Percentiles rank a stretch among this genome's conserved stretches.
Conservation (phyloP, 352 stramenopile species). For the Pythium periplocum region DNA sequence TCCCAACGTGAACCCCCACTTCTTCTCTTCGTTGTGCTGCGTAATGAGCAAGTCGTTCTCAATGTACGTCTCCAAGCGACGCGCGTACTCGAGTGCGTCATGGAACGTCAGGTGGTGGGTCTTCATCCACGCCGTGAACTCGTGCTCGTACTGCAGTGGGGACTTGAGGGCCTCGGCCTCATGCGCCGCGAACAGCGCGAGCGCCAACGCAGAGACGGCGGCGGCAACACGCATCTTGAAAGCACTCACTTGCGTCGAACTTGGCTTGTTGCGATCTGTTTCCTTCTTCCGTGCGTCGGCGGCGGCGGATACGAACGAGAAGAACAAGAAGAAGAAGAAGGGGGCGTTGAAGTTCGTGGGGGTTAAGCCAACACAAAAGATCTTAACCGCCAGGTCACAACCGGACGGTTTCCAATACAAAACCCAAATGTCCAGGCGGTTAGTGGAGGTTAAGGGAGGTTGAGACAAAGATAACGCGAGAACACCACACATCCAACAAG, state of each 20-base stretch:
- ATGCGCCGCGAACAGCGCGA: slow-evolving; percentile 13
- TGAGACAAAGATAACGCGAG: not conserved
- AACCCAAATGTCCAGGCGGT: slow-evolving; percentile 8
- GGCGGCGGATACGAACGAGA: slow-evolving; percentile 1
- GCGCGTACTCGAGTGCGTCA: slow-evolving; percentile 69
- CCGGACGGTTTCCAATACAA: not conserved
- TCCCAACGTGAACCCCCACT: slow-evolving; percentile 79
- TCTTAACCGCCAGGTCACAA: slow-evolving; percentile 2
- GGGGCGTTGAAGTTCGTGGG: slow-evolving; percentile 20
- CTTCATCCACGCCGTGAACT: slow-evolving; percentile 65
- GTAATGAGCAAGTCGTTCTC: slow-evolving; percentile 83
- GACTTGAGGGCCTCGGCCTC: slow-evolving; percentile 42
- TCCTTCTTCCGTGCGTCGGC: too few species aligned
- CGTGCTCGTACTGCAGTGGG: slow-evolving; percentile 60
- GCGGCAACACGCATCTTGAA: slow-evolving; percentile 13
- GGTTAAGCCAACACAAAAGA: slow-evolving; percentile 4
- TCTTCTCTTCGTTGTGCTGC: slow-evolving; percentile 79
- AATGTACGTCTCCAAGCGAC: slow-evolving; percentile 73
- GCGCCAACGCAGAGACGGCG: not conserved
- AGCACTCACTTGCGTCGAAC: not conserved
- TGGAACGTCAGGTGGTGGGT: slow-evolving; percentile 42
- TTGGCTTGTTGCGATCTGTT: too few species aligned
- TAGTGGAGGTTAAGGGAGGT: slow-evolving; percentile 15
- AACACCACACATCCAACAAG: not conserved
- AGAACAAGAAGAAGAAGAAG: slow-evolving; percentile 7